A percentile compares a stretch with the other conserved stretches of the same genome.
Conservation (phyloP, 1,284 basidiomycete species). For the Neonothopanus nambi region DNA sequence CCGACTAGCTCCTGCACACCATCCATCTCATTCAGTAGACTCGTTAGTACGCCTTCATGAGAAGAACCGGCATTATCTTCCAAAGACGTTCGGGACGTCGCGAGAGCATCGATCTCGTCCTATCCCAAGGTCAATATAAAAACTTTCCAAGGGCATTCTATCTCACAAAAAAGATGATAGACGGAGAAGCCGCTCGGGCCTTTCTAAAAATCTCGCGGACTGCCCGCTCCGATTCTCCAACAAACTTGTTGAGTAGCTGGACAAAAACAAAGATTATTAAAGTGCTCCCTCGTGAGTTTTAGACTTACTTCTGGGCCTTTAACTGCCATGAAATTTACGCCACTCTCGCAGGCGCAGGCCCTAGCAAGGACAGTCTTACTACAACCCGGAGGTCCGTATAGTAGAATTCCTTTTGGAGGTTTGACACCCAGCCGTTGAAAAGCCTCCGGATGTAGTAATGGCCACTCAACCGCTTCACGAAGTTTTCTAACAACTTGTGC, state of each 20-base stretch:
- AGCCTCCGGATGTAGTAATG: slow-evolving; percentile 80
- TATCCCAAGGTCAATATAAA: slow-evolving; percentile 32
- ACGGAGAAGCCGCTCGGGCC: slow-evolving; percentile 90
- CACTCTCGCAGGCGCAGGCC: slow-evolving; percentile 93
- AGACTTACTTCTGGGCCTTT: slow-evolving; percentile 88
- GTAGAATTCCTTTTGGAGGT: slow-evolving; percentile 87
- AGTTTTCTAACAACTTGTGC: slow-evolving; percentile 78
- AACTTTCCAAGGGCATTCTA: neutral
- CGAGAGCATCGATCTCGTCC: slow-evolving; percentile 98
- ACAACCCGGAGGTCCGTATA: slow-evolving; percentile 98
- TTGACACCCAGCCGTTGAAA: slow-evolving; percentile 88
- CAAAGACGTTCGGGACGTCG: slow-evolving; percentile 70
- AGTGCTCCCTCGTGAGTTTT: neutral
- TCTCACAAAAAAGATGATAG: slow-evolving; percentile 93
- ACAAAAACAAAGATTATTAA: slow-evolving; percentile 10
- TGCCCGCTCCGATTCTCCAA: slow-evolving; percentile 95
- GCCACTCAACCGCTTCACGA: slow-evolving; percentile 93
- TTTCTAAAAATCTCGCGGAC: slow-evolving; percentile 96
- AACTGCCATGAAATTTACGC: slow-evolving; percentile 96
- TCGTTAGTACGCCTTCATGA: slow-evolving; percentile 90
- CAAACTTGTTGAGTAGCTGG: slow-evolving; percentile 93
- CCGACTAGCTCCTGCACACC: slow-evolving; percentile 92
- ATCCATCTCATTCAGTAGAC: slow-evolving; percentile 97
- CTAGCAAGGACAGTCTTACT: slow-evolving; percentile 95
- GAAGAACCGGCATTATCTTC: slow-evolving; percentile 55